Base-by-base conservation (phyloP, 768 basidiomycete species). In the Polyporus arcularius region DNA sequence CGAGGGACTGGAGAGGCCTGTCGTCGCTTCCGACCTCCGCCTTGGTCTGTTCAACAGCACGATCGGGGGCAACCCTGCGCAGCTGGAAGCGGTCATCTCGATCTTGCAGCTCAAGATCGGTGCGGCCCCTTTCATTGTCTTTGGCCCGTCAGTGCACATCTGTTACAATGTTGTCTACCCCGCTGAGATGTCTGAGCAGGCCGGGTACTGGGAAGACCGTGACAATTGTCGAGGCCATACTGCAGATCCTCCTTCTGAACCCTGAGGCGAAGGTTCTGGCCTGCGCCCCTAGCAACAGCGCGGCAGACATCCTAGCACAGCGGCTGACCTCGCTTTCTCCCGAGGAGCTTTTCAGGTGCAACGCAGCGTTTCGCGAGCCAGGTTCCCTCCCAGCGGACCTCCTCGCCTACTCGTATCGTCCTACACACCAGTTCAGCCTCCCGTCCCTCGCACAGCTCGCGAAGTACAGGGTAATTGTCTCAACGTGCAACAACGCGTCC, bases 221-320 rank as follows among this genome's bases (percentile, higher is more conserved):
- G 26, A 88, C 86, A 0, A 74, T 85, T 1, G 81, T 87, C 2
- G 87, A 89, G 67, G 81, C 82, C 1, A 87, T 88, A 40, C 75
- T 71, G 3, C 87, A 89, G 65, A 67, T 88, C 3, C 72, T 87
- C 4, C 67, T 65, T 11, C 59, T 58, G 9, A 66, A 84, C 61
- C 76, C 78, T 0, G 45, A 74, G 5, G 75, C 78, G 1, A 77
- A 75, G 39, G 80, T 89, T 56, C 77, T 89, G 1, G 87, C 82
- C 0, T 88, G 86, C 62, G 85, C 87, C 0, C 87, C 87, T 0
- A 87, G 81, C 72, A 89, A 89, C 71, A 84, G 84, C 2, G 87
- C 87, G 0, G 86, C 86, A 2, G 87, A 89, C 62, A 70, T 84
- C n/a, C 75, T 87, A 18, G 79, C 84, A 1, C 65, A 74, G 28